Evolutionary conservation across 192 early-diverging fungal species (phyloP), one percentile per base, ranked within the genome.

Genomic region (Mortierella claussenii): DNA sequence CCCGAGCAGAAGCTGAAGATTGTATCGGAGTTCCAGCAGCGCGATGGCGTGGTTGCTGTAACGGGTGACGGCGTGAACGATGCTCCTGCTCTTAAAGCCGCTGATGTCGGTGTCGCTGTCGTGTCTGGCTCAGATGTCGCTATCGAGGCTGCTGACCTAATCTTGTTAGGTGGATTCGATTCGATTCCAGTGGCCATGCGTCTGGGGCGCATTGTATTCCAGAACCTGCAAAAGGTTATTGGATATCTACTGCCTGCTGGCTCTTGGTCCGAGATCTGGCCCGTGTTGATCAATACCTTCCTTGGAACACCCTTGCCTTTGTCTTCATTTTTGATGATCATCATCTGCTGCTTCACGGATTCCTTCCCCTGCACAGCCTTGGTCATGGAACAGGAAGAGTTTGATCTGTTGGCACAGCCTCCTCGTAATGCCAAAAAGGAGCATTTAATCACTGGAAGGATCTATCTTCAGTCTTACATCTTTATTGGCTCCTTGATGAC

Each of bases 1-100:
- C 93, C 95, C 9, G 93, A 94, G 62, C 95, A 95, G 66, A 96
- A 96, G 75, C 73, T 76, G 46, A 76, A 67, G 59, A 76, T 76
- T 45, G 80, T 97, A n/a, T 83, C 87, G 52, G 85, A 90, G 64
- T 84, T 93, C 63, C 88, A 93, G 61, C 74, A 70, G n/a, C 89
- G 93, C 67, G 90, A 87, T 31, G 82, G 85, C 65, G 73, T 87
- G 15, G 94, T 98, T 26, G 96, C 89, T 4, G 93, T 96, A 3
- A 96, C 94, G 15, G 96, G 96, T 60, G 96, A 98, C 62, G 96
- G 95, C 60, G 93, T 94, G 13, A 97, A 97, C 69, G 96, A 98
- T 60, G 87, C 94, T 52, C 94, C 95, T 33, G 94, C 96, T 15
- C 85, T 98, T 60, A 95, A 92, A 54, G 89, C 90, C 20, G 95